These are phyloP conservation scores for Kodamaea arcana DNA, from an alignment of 1,139 yeast genomes.

Conservation along the genomic window DNA sequence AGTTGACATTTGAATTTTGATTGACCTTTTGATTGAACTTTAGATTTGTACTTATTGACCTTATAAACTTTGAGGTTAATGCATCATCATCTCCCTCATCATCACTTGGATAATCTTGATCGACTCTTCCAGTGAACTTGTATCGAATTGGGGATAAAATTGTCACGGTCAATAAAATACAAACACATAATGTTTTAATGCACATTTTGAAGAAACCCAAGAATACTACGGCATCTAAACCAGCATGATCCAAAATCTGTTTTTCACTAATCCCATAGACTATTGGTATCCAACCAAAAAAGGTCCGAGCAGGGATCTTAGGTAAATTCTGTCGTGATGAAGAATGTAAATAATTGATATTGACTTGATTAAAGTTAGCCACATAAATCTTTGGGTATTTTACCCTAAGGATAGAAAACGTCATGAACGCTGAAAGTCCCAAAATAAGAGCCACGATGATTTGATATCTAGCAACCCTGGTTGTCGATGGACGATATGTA, in stretches of 20 bases:
- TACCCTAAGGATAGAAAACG: conserved; percentile 61
- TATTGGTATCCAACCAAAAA: conserved; percentile 78
- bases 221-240: conserved; percentile 89
- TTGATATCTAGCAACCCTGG: conserved; percentile 49
- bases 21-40: too few species aligned
- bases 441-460: conserved; percentile 56
- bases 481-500: conserved; percentile 24
- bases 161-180: conserved; percentile 59
- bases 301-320: conserved; percentile 35
- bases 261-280: conserved; percentile 64
- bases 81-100: conserved; percentile 21
- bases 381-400: conserved; percentile 73
- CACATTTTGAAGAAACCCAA: conserved; percentile 77
- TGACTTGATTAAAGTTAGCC: conserved; percentile 42
- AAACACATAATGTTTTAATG: conserved; percentile 53
- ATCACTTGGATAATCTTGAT: conserved; percentile 47
- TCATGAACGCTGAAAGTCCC: conserved; percentile 60
- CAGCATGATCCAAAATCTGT: conserved; percentile 83
- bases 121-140: conserved; percentile 65
- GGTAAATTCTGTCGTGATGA: conserved; percentile 39
- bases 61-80: background rate
- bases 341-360: conserved; percentile 43
- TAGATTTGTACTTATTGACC: background rate
- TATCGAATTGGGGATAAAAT: conserved; percentile 73
- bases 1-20: too few species aligned